Percentiles rank a stretch among this genome's conserved stretches.
Conservation (phyloP, 345 rosid genomes). For the Rhizophora mangle region DNA sequence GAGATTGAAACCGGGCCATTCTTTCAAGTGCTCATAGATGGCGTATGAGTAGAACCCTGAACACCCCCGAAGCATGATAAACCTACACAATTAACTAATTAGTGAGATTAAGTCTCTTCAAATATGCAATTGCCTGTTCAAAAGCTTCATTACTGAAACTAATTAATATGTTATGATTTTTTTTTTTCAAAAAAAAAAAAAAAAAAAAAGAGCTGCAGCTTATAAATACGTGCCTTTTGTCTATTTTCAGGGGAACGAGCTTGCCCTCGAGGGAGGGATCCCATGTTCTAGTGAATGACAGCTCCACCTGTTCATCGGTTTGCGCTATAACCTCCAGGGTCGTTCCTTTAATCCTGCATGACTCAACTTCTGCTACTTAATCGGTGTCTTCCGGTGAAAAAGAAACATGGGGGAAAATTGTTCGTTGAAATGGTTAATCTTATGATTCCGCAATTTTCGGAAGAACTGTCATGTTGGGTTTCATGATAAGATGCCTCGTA, state of each 20-base stretch:
- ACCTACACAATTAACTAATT: conserved; percentile 32
- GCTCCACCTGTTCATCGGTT: conserved; percentile 21
- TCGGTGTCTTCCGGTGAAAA: too few species aligned
- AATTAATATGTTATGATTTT: too few species aligned
- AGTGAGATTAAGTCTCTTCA: background rate
- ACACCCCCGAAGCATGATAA: conserved; percentile 58
- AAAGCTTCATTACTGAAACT: background rate
- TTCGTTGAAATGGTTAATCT: too few species aligned
- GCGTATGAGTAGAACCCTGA: conserved; percentile 86
- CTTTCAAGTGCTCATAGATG: conserved; percentile 61
- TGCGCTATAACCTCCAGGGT: conserved; percentile 9
- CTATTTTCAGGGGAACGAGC: conserved; percentile 5
- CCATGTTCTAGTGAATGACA: conserved; percentile 22
- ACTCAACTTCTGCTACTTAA: background rate
- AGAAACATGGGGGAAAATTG: too few species aligned
- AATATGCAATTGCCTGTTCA: background rate
- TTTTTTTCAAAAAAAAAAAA: too few species aligned
- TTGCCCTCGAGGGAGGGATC: conserved; percentile 5
- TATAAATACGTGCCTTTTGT: background rate
- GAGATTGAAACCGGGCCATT: conserved; percentile 81
- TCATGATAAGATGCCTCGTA: too few species aligned
- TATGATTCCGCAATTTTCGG: too few species aligned
- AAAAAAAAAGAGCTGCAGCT: background rate
- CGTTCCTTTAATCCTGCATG: conserved; percentile 17
- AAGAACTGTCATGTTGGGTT: too few species aligned